phyloP scores from a whole-genome alignment of 352 stramenopile species.

The Globisporangium cylindrosporum region DNA sequence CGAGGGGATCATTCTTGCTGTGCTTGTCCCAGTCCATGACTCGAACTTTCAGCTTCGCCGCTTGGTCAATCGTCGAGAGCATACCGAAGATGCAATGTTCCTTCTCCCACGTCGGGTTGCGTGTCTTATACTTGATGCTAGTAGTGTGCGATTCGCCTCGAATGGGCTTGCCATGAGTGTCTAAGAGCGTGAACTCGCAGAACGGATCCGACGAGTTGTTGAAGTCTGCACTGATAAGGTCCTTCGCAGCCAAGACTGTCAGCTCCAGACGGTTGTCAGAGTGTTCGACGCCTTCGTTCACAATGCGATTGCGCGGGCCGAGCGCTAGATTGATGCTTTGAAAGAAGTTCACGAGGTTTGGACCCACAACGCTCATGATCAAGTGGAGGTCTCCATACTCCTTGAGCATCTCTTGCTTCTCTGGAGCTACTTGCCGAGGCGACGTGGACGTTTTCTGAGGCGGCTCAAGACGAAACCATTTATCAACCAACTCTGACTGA shows the following conservation, averaged over 20 bases:
- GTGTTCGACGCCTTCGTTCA: conserved; percentile 47
- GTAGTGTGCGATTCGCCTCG: conserved; percentile 51
- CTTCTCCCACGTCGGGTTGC: conserved; percentile 55
- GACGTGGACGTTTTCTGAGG: conserved; percentile 30
- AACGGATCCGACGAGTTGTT: conserved; percentile 68
- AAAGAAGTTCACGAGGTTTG: conserved; percentile 70
- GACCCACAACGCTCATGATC: conserved; percentile 58
- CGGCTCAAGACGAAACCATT: conserved; percentile 63
- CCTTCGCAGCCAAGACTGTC: conserved; percentile 42
- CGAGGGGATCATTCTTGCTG: conserved; percentile 57
- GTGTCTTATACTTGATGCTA: conserved; percentile 49
- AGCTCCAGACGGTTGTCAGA: conserved; percentile 73
- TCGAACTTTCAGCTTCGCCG: conserved; percentile 44
- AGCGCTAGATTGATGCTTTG: conserved; percentile 37
- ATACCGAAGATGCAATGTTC: conserved; percentile 66
- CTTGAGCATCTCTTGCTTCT: conserved; percentile 42
- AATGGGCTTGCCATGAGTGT: conserved; percentile 49
- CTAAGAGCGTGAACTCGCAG: conserved; percentile 55
- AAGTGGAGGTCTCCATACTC: conserved; percentile 61
- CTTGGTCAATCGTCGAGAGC: conserved; percentile 54
- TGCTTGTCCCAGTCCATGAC: conserved; percentile 54
- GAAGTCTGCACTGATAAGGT: conserved; percentile 52
- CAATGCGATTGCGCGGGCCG: conserved; percentile 35
- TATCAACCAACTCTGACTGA: conserved; percentile 60
- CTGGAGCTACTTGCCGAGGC: conserved; percentile 22